Percentiles rank a stretch among this genome's conserved stretches.
These are phyloP conservation scores for Apiospora phragmitis DNA, from an alignment of 2,329 filamentous ascomycete species.

Conservation along the genomic window DNA sequence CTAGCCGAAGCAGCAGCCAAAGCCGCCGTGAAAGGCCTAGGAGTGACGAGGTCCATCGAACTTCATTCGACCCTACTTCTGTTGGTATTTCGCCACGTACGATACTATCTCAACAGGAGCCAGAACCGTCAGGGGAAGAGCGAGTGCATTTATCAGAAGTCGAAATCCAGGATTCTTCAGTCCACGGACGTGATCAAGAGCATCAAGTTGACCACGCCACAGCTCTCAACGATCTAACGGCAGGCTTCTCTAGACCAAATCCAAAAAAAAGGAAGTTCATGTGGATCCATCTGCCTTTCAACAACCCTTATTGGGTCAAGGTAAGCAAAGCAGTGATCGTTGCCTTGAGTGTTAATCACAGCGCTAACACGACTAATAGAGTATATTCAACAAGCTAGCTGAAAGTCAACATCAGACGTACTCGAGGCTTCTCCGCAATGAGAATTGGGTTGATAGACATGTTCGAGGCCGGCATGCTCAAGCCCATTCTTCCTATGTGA, in stretches of 20 bases:
- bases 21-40: slow-evolving; percentile 12
- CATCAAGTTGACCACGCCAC: slow-evolving; percentile 18
- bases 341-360: slow-evolving; percentile 16
- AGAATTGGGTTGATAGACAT: slow-evolving; percentile 51
- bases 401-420: slow-evolving; percentile 44
- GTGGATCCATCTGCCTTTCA: slow-evolving; percentile 59
- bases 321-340: slow-evolving; percentile 33
- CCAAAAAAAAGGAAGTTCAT: slow-evolving; percentile 48
- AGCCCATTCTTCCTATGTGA: slow-evolving; percentile 50
- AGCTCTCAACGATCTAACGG: slow-evolving; percentile 32
- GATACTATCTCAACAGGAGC: not conserved
- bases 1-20: slow-evolving; percentile 29
- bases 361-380: slow-evolving; percentile 24
- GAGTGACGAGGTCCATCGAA: slow-evolving; percentile 18
- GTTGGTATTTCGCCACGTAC: slow-evolving; percentile 25
- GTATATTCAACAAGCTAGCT: slow-evolving; percentile 42
- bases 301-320: slow-evolving; percentile 60
- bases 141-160: not conserved
- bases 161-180: not conserved
- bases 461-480: slow-evolving; percentile 50
- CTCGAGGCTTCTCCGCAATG: slow-evolving; percentile 43
- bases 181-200: not conserved
- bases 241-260: slow-evolving; percentile 42
- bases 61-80: slow-evolving; percentile 33
- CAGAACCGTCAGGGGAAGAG: not conserved